Evolutionary conservation across 345 rosid genomes (phyloP), one percentile per base, ranked within the genome.

Genomic region (Lenwebbia sp.): DNA sequence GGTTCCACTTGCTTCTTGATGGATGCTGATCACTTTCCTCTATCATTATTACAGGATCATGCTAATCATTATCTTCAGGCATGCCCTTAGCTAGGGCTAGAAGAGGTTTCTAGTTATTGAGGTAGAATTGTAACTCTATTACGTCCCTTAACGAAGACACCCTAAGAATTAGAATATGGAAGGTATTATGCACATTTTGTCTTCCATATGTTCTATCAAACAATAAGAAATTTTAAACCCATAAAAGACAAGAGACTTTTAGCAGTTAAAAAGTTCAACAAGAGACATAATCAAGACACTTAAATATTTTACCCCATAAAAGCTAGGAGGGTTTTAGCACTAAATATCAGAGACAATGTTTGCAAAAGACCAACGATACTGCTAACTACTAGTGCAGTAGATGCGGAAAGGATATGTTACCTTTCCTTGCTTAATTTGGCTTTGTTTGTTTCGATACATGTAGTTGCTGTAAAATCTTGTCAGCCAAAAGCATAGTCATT

Each of bases 231-330:
- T 22, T 65, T 4, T 30, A 21, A 11, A 37, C 96, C 96, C 97
- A 96, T 96, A 44, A 97, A 60, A 28, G 74, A 15, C 15, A 14
- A 10, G 37, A 62, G 11, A 30, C 6, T 65, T 28, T 33, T 33
- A 15, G 76, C 1, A 65, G 76, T 30, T 65, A 7, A 65, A 65
- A 65, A 33, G 23, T 65, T 65, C 25, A 65, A 5, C 25, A 17
- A 65, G 21, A 33, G 7, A 74, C 74, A 47, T 14, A 26, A 55
- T 44, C 41, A 70, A 51, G 6, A 47, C 56, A 90, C 96, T 93
- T 87, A 97, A 99, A 84, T 91, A 87, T 90, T 93, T 94, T n/a
- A 97, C 94, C 98, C 98, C 98, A 97, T 97, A 33, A 97, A 49
- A 85, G 89, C 50, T 65, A 96, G 88, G 41, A 95, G 92, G 86